phyloP scores from a whole-genome alignment of 805 yeast genomes.

The Wickerhamiella cacticola region DNA sequence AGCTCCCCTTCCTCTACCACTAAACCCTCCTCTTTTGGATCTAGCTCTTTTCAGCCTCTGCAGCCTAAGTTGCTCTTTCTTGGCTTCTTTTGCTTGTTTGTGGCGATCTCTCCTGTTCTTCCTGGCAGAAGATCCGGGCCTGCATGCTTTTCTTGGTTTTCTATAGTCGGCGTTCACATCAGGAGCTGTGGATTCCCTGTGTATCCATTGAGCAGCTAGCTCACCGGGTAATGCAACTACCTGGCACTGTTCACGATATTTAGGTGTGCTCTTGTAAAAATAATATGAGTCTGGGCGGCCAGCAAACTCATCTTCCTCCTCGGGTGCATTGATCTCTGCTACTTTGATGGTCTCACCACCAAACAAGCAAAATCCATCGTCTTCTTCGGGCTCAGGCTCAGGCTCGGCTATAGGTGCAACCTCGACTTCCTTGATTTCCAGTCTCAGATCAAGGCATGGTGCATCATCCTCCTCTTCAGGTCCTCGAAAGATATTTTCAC shows the following conservation, averaged over 20 bases:
- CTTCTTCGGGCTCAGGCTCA: slow-evolving; percentile 5
- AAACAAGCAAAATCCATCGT: slow-evolving; percentile 17
- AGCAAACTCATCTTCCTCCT: not conserved
- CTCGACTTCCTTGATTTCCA: slow-evolving; percentile 13
- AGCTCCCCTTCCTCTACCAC: slow-evolving; percentile 2
- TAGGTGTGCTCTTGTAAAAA: slow-evolving; percentile 10
- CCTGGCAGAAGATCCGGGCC: slow-evolving; percentile 23
- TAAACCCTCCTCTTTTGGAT: not conserved
- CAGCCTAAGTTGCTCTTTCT: slow-evolving; percentile 11
- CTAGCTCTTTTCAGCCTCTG: not conserved
- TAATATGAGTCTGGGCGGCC: slow-evolving; percentile 17
- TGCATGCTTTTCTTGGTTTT: slow-evolving; percentile 14
- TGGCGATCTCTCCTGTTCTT: slow-evolving; percentile 5
- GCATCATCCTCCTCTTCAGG: slow-evolving; percentile 1
- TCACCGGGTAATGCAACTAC: slow-evolving; percentile 18
- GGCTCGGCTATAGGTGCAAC: not conserved
- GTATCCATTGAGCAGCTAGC: slow-evolving; percentile 3
- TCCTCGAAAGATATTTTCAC: slow-evolving; percentile 13
- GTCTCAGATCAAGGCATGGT: slow-evolving; percentile 3
- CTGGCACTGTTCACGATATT: not conserved
- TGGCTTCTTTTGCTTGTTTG: slow-evolving; percentile 8
- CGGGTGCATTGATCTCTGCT: slow-evolving; percentile 13
- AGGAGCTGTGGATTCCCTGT: slow-evolving; percentile 14
- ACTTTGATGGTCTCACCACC: slow-evolving; percentile 14
- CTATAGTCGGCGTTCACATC: slow-evolving; percentile 19